These are phyloP conservation scores for Solanum appendiculatum DNA, from an alignment of 257 asterid genomes.

Conservation along the genomic window DNA sequence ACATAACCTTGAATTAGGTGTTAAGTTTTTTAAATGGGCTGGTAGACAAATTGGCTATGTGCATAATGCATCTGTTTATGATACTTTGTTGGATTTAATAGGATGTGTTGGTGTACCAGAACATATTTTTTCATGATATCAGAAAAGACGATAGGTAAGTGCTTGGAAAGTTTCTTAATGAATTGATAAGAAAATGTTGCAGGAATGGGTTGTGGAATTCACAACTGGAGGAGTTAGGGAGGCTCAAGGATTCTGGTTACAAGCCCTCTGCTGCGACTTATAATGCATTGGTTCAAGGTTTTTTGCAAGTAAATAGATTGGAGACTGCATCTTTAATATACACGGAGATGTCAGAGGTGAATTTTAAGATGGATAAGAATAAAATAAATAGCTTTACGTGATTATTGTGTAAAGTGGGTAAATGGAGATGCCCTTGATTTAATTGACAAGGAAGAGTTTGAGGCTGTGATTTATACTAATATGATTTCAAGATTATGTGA, in stretches of 20 bases:
- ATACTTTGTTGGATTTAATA: constrained; percentile 56
- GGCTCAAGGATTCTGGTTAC: constrained; percentile 77
- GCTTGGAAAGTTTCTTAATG: constrained; percentile 70
- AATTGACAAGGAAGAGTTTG: constrained; percentile 76
- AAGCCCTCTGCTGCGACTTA: constrained; percentile 67
- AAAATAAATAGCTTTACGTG: constrained; percentile 50
- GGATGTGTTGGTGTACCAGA: constrained; percentile 27
- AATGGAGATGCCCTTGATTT: constrained; percentile 77
- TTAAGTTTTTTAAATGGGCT: constrained; percentile 89
- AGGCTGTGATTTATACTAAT: constrained; percentile 59
- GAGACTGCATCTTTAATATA: constrained; percentile 68
- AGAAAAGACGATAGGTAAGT: constrained; percentile 57
- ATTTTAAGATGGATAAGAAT: constrained; percentile 61
- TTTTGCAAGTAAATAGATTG: constrained; percentile 61
- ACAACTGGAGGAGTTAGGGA: constrained; percentile 79
- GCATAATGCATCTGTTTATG: constrained; percentile 54
- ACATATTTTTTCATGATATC: constrained; percentile 37
- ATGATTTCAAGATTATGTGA: constrained; percentile 91
- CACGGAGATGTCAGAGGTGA: constrained; percentile 60
- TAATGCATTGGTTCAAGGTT: constrained; percentile 56
- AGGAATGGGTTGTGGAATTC: constrained; percentile 73
- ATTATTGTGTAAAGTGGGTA: constrained; percentile 65
- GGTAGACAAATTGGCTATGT: constrained; percentile 86
- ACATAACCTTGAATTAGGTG: constrained; percentile 54
- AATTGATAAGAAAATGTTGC: constrained; percentile 68